Evolutionary conservation across 1,139 yeast genomes (phyloP).

Genomic region (Taphrina sp.): DNA sequence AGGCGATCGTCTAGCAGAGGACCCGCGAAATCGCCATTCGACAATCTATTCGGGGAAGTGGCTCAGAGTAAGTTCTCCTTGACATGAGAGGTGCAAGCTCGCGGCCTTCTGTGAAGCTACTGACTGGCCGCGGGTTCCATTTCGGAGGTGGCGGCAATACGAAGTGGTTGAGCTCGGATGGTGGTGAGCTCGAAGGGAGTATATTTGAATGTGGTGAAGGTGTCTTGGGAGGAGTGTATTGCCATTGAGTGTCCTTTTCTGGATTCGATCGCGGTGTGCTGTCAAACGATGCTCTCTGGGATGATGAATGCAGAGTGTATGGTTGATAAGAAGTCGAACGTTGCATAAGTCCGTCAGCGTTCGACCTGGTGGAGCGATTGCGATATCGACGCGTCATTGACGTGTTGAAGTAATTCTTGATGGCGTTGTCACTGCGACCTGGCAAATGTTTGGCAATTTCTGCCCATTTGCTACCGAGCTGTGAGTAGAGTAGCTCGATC

Average conservation of each 20-base stretch:
- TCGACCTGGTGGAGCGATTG: no score
- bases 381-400: constrained; percentile 20
- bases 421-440: constrained; percentile 85
- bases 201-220: constrained; percentile 4
- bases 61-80: constrained; percentile 11
- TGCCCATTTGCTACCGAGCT: constrained; percentile 91
- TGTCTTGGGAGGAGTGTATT: constrained; percentile 10
- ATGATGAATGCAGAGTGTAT: constrained; percentile 1
- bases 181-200: constrained; percentile 2
- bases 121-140: background rate
- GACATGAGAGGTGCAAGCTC: constrained; percentile 10
- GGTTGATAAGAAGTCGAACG: constrained; percentile 11
- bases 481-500: constrained; percentile 74
- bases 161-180: background rate
- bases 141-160: no score
- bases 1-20: background rate
- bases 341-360: constrained; percentile 4
- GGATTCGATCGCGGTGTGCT: background rate
- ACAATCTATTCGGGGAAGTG: background rate
- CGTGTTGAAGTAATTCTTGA: constrained; percentile 89
- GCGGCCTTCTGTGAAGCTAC: background rate
- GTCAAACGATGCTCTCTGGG: background rate
- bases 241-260: background rate
- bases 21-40: constrained; percentile 13
- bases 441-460: constrained; percentile 78